Evolutionary conservation across 495 filamentous ascomycete genomes (phyloP).

Genomic region (Patellaria atrata): DNA sequence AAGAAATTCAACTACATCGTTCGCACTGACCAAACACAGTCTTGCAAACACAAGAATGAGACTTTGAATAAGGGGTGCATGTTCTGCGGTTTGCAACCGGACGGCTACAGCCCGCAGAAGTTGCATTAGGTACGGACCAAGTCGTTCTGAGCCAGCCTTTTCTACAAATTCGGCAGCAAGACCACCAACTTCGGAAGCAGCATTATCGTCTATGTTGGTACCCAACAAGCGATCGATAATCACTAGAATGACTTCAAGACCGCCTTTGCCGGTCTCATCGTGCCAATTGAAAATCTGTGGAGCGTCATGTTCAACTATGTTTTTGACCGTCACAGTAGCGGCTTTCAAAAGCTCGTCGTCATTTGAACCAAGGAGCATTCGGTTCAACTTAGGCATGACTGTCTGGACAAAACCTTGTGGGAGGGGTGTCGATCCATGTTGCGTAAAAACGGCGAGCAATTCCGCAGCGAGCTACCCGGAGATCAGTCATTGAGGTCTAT

Average conservation of each 20-base stretch:
- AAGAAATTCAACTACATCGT: constrained; percentile 85
- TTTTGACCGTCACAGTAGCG: constrained; percentile 71
- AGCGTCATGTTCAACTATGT: constrained; percentile 76
- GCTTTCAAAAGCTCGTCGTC: constrained; percentile 78
- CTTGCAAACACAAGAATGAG: constrained; percentile 91
- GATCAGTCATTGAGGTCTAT: not conserved
- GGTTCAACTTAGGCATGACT: constrained; percentile 73
- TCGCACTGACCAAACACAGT: constrained; percentile 65
- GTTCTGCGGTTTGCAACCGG: constrained; percentile 62
- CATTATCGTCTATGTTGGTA: constrained; percentile 68
- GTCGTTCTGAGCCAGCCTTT: constrained; percentile 72
- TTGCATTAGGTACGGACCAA: constrained; percentile 79
- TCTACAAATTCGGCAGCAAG: constrained; percentile 91
- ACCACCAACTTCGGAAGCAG: constrained; percentile 89
- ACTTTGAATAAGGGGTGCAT: constrained; percentile 78
- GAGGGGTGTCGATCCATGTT: constrained; percentile 68
- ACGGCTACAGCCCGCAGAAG: constrained; percentile 86
- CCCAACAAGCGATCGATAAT: constrained; percentile 90
- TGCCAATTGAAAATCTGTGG: constrained; percentile 75
- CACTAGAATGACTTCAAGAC: constrained; percentile 72
- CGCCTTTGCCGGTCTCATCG: constrained; percentile 59
- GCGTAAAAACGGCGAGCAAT: constrained; percentile 62
- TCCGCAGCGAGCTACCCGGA: constrained; percentile 56
- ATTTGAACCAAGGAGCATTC: constrained; percentile 60
- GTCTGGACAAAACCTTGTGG: constrained; percentile 74